Percentiles rank a stretch among this genome's conserved stretches.
phyloP scores from a whole-genome alignment of 768 basidiomycete species.

The Podaxis mareebaensis region DNA sequence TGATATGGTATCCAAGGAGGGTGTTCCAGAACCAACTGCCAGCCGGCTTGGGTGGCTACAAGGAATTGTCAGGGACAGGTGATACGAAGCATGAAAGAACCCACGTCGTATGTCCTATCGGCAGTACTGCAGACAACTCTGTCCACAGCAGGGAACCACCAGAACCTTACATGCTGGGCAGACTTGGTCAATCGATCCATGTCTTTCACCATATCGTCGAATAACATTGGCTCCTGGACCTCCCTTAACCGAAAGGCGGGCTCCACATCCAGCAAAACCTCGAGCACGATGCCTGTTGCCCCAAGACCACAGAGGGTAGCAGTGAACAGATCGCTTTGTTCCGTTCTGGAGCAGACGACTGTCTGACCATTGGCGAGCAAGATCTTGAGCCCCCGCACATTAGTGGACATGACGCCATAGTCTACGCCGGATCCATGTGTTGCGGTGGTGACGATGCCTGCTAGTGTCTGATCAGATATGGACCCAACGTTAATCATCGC shows the following conservation, averaged over 20 bases:
- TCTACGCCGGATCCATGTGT: conserved; percentile 89
- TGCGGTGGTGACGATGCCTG: conserved; percentile 89
- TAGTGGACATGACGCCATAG: conserved; percentile 80
- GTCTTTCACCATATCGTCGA: conserved; percentile 59
- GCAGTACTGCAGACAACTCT: conserved; percentile 70
- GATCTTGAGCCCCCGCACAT: conserved; percentile 74
- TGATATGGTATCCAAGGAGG: conserved; percentile 75
- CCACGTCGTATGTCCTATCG: conserved; percentile 77
- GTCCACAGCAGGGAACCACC: conserved; percentile 91
- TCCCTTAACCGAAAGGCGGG: conserved; percentile 82
- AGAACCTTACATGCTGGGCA: conserved; percentile 90
- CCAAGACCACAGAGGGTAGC: conserved; percentile 93
- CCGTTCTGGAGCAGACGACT: conserved; percentile 63
- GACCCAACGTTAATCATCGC: conserved; percentile 94
- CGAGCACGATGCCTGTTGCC: conserved; percentile 83
- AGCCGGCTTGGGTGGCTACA: conserved; percentile 52
- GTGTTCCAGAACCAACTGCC: conserved; percentile 69
- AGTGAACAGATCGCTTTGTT: conserved; percentile 75
- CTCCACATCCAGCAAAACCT: conserved; percentile 77
- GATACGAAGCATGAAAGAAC: conserved; percentile 14
- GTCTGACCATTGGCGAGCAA: conserved; percentile 75
- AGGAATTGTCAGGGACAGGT: conserved; percentile 6
- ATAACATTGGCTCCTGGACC: conserved; percentile 56
- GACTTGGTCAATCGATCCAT: conserved; percentile 57
- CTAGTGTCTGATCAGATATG: conserved; percentile 95